These are phyloP conservation scores for Buddleja alternifolia DNA, from an alignment of 257 asterid genomes.

Conservation along the genomic window DNA sequence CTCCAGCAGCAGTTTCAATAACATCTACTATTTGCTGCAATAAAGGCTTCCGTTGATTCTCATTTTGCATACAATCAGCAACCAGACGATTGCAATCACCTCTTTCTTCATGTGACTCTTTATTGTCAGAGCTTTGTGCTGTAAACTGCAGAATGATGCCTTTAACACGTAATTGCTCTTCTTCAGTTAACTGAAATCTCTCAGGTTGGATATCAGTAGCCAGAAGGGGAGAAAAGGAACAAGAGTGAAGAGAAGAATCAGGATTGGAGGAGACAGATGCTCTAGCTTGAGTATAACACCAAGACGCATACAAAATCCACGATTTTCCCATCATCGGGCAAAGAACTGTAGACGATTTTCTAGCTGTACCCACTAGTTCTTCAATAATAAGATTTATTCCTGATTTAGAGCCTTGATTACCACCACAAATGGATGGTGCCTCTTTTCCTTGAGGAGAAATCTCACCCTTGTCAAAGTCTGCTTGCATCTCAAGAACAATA, in stretches of 20 bases:
- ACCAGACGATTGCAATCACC: conserved; percentile 38
- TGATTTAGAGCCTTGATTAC: conserved; percentile 42
- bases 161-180: conserved; percentile 65
- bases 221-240: conserved; percentile 70
- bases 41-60: conserved; percentile 43
- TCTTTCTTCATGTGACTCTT: conserved; percentile 47
- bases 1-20: conserved; percentile 79
- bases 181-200: conserved; percentile 69
- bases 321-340: conserved; percentile 96
- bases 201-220: conserved; percentile 65
- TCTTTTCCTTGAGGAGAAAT: conserved; percentile 46
- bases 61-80: conserved; percentile 39
- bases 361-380: conserved; percentile 76
- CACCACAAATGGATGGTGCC: conserved; percentile 38
- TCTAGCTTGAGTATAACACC: conserved; percentile 89
- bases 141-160: conserved; percentile 52
- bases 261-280: conserved; percentile 51
- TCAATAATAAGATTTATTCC: conserved; percentile 49
- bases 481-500: conserved; percentile 56
- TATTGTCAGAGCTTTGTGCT: conserved; percentile 39
- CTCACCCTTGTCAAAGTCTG: conserved; percentile 55
- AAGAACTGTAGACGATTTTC: conserved; percentile 75
- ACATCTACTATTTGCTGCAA: conserved; percentile 58
- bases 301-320: conserved; percentile 91
- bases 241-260: conserved; percentile 48